Percentiles rank a stretch among this genome's conserved stretches.
phyloP scores from a whole-genome alignment of 2,329 filamentous ascomycete species.

The Myriangium duriaei region DNA sequence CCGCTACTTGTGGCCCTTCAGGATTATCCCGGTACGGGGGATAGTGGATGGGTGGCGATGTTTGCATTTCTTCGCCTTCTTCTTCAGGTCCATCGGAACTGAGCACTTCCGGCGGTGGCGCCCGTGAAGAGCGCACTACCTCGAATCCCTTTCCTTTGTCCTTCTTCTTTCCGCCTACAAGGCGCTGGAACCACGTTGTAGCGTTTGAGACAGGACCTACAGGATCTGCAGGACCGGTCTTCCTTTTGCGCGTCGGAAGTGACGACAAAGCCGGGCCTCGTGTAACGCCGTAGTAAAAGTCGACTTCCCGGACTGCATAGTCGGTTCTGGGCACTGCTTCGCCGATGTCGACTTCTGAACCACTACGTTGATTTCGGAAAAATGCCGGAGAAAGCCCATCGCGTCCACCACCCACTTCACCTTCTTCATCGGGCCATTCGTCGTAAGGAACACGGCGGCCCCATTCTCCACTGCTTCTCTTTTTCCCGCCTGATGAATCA shows the following conservation, averaged over 20 bases:
- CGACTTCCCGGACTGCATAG: slow-evolving; percentile 86
- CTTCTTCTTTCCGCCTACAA: slow-evolving; percentile 76
- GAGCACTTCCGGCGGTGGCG: slow-evolving; percentile 39
- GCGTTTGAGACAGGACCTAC: slow-evolving; percentile 83
- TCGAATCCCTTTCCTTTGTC: slow-evolving; percentile 96
- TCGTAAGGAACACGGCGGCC: slow-evolving; percentile 32
- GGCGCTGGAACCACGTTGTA: slow-evolving; percentile 70
- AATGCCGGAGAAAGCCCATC: slow-evolving; percentile 34
- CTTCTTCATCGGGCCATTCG: slow-evolving; percentile 28
- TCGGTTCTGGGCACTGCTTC: slow-evolving; percentile 53
- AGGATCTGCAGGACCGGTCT: slow-evolving; percentile 89
- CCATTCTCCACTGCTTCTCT: slow-evolving; percentile 36
- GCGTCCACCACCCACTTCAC: slow-evolving; percentile 20
- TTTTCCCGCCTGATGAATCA: slow-evolving; percentile 26
- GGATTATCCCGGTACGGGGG: slow-evolving; percentile 22
- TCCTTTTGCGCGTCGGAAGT: slow-evolving; percentile 62
- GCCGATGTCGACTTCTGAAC: slow-evolving; percentile 43
- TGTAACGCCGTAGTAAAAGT: slow-evolving; percentile 82
- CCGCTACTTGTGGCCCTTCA: slow-evolving; percentile 13
- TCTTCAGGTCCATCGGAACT: slow-evolving; percentile 49
- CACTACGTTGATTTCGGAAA: slow-evolving; percentile 33
- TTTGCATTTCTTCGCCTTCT: slow-evolving; percentile 22
- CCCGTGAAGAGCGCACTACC: slow-evolving; percentile 79
- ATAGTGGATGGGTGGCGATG: slow-evolving; percentile 20
- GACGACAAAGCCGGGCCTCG: slow-evolving; percentile 74